phyloP scores from a whole-genome alignment of 2,329 filamentous ascomycete genomes.

The Mycogone perniciosa region DNA sequence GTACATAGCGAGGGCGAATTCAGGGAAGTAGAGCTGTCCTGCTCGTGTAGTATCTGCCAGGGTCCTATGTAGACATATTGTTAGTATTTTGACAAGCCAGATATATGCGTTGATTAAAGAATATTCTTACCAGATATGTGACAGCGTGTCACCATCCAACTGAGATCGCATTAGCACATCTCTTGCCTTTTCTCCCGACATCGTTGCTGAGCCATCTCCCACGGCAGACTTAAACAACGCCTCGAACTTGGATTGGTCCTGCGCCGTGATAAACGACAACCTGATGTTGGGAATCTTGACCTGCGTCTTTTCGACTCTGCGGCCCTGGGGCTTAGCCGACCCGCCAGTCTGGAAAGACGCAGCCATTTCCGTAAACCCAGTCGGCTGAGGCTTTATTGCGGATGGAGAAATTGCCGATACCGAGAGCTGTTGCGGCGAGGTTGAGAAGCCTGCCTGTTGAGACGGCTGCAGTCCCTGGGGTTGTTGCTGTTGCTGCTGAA shows the following conservation, averaged over 20 bases:
- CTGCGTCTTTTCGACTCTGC: slow-evolving; percentile 44
- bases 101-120: background rate
- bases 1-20: slow-evolving; percentile 98
- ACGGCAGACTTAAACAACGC: slow-evolving; percentile 95
- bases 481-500: slow-evolving; percentile 46
- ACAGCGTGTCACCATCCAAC: slow-evolving; percentile 77
- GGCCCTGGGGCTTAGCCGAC: slow-evolving; percentile 38
- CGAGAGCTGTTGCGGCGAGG: slow-evolving; percentile 46
- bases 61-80: slow-evolving; percentile 51
- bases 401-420: slow-evolving; percentile 44
- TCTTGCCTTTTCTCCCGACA: slow-evolving; percentile 88
- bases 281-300: slow-evolving; percentile 90
- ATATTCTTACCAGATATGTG: slow-evolving; percentile 74
- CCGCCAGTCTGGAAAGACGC: slow-evolving; percentile 56
- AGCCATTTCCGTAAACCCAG: slow-evolving; percentile 61
- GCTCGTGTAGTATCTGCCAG: slow-evolving; percentile 93
- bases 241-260: slow-evolving; percentile 95
- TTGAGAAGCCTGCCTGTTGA: slow-evolving; percentile 39
- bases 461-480: slow-evolving; percentile 34
- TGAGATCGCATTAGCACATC: slow-evolving; percentile 85
- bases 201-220: slow-evolving; percentile 72
- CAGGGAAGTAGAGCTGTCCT: slow-evolving; percentile 91
- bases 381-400: slow-evolving; percentile 59
- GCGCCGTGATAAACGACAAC: slow-evolving; percentile 89
- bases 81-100: slow-evolving; percentile 11